phyloP scores from a whole-genome alignment of 768 basidiomycete genomes.

The Collybia nuda region DNA sequence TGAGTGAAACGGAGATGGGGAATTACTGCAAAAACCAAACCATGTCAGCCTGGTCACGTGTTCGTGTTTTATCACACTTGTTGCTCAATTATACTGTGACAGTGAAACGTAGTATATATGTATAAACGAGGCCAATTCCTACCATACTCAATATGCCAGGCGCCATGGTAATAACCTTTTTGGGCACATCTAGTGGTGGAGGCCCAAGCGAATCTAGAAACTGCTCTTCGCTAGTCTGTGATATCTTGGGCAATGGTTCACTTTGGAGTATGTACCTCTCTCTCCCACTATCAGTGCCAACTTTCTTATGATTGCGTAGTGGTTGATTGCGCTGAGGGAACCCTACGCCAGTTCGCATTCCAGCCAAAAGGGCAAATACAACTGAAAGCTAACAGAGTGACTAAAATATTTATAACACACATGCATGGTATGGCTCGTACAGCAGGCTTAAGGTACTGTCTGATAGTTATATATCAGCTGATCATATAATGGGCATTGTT shows the following conservation, averaged over 20 bases:
- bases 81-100: too few relatives aligned
- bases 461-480: constrained; percentile 35
- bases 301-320: constrained; percentile 30
- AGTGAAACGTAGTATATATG: too few relatives aligned
- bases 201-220: constrained; percentile 74
- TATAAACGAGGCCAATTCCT: too few relatives aligned
- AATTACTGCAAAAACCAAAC: background rate
- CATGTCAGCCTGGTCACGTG: constrained; percentile 14
- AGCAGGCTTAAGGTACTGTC: background rate
- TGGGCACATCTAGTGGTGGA: constrained; percentile 77
- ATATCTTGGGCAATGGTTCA: constrained; percentile 50
- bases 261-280: constrained; percentile 61
- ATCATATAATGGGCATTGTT: constrained; percentile 75
- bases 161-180: constrained; percentile 62
- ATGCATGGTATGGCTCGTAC: constrained; percentile 61
- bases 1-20: background rate
- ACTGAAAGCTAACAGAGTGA: constrained; percentile 47
- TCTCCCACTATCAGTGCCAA: background rate
- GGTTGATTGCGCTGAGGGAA: constrained; percentile 86
- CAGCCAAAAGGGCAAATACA: constrained; percentile 40
- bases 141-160: constrained; percentile 10
- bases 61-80: constrained; percentile 1
- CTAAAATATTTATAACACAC: constrained; percentile 81
- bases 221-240: constrained; percentile 71
- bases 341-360: constrained; percentile 61